A percentile compares a stretch with the other conserved stretches of the same genome.
Conservation (phyloP, 179 eudicot species). For the Nepenthes alata region DNA sequence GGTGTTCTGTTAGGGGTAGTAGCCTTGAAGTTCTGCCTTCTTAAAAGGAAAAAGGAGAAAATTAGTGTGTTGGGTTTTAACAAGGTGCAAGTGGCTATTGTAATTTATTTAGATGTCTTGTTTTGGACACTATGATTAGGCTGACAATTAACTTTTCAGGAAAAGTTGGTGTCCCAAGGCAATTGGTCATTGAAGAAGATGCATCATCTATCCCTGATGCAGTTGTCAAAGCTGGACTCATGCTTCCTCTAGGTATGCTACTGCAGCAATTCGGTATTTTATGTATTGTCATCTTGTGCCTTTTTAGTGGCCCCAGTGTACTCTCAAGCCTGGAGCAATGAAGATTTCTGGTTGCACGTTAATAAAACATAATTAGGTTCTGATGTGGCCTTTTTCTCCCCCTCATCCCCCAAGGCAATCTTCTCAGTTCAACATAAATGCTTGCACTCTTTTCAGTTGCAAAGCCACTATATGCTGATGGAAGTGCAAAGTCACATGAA, state of each 20-base stretch:
- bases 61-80: too few species aligned
- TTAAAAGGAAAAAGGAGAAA: too few species aligned
- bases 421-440: not conserved
- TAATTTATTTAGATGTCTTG: not conserved
- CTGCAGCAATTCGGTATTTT: not conserved
- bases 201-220: constrained; percentile 12
- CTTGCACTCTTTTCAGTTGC: constrained; percentile 45
- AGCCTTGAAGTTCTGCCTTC: not conserved
- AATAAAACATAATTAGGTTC: too few species aligned
- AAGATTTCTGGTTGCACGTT: too few species aligned
- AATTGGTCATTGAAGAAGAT: constrained; percentile 7
- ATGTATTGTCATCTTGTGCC: not conserved
- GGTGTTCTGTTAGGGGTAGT: too few species aligned
- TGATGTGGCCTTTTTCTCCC: not conserved
- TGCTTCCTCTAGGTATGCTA: constrained; percentile 7
- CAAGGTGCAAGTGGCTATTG: constrained; percentile 1
- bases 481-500: constrained; percentile 77
- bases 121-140: not conserved
- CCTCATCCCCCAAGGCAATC: not conserved
- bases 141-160: not conserved
- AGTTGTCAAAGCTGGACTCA: constrained; percentile 7
- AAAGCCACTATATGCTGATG: constrained; percentile 74
- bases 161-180: constrained; percentile 13
- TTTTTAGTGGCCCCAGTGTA: too few species aligned
- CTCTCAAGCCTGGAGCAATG: too few species aligned